phyloP scores from a whole-genome alignment of 345 rosid species.

The Durio zibethinus region DNA sequence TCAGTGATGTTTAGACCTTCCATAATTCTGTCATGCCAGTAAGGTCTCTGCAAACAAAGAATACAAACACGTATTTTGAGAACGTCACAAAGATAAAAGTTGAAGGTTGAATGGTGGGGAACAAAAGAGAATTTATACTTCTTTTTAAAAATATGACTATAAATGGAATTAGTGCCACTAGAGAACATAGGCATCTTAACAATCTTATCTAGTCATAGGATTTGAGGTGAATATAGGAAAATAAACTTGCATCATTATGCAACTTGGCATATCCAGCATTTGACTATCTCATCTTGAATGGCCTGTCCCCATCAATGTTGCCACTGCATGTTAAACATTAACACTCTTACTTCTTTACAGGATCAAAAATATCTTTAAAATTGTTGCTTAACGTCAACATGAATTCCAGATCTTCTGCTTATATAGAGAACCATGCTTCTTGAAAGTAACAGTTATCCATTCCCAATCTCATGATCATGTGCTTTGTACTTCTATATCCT shows the following conservation, averaged over 20 bases:
- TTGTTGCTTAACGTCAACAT: not conserved
- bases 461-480: not conserved
- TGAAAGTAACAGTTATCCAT: not conserved
- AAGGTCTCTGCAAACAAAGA: conserved; percentile 41
- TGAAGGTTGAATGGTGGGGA: not conserved
- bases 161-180: not conserved
- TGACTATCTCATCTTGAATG: not conserved
- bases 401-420: not conserved
- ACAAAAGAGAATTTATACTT: not conserved
- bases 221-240: not conserved
- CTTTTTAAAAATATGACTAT: not conserved
- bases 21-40: conserved; percentile 45
- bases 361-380: not conserved
- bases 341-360: not conserved
- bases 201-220: not conserved
- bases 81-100: not conserved
- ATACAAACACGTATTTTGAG: not conserved
- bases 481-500: not conserved
- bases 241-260: not conserved
- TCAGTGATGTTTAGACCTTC: conserved; percentile 77
- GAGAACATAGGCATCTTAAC: not conserved
- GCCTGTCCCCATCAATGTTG: not conserved
- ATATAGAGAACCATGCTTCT: not conserved
- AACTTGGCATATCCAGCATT: not conserved
- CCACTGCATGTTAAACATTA: not conserved